A percentile compares a stretch with the other conserved stretches of the same genome.
These are phyloP conservation scores for Physaria fendleri DNA, from an alignment of 345 rosid genomes.

Conservation along the genomic window DNA sequence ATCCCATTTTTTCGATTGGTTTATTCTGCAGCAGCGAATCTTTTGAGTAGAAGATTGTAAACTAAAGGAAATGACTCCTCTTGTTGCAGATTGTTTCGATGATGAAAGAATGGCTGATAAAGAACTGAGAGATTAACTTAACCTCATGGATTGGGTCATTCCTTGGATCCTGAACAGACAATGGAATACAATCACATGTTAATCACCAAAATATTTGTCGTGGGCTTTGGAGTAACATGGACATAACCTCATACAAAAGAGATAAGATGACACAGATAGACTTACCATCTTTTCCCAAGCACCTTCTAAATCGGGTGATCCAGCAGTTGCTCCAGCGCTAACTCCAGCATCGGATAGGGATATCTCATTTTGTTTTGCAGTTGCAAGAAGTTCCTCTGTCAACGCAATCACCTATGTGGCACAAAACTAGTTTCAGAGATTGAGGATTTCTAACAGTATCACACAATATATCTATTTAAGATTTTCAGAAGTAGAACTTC, in stretches of 20 bases:
- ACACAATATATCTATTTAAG: conserved; percentile 27
- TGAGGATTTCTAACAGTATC: conserved; percentile 19
- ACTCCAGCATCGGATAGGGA: conserved; percentile 44
- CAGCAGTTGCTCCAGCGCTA: too few species aligned
- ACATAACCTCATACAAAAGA: not conserved
- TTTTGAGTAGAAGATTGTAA: too few species aligned
- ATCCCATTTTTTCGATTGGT: too few species aligned
- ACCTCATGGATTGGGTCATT: conserved; percentile 39
- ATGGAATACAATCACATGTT: not conserved
- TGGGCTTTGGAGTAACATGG: not conserved
- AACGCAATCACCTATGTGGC: conserved; percentile 69
- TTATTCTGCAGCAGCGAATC: too few species aligned
- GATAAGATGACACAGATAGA: conserved; percentile 1
- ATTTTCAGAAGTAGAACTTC: conserved; percentile 63
- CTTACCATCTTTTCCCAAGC: conserved; percentile 35
- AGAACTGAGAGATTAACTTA: too few species aligned
- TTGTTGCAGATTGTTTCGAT: too few species aligned
- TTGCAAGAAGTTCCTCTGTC: conserved; percentile 85
- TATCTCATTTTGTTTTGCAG: conserved; percentile 70
- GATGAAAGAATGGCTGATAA: too few species aligned
- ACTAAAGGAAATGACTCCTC: too few species aligned
- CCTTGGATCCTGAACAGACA: conserved; percentile 35
- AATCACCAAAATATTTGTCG: not conserved
- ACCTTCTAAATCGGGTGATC: conserved; percentile 33
- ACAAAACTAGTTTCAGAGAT: conserved; percentile 3